Conservation (phyloP, 2,329 filamentous ascomycete species). For the Cercospora nicotianae region DNA sequence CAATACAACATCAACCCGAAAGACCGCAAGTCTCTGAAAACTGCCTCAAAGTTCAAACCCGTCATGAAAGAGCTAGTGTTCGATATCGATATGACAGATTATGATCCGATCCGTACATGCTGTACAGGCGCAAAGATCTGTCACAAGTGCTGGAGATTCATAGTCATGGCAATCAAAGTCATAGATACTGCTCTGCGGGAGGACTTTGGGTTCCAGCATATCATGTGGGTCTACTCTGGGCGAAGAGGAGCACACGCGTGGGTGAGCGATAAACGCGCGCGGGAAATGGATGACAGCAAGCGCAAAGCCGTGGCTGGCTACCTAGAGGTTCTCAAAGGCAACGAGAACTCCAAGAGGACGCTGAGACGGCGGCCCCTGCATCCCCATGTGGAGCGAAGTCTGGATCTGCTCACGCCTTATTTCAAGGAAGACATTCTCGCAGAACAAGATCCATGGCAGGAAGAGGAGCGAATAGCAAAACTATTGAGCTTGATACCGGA, state of each 20-base stretch:
- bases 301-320: conserved; percentile 84
- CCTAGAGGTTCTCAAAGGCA: conserved; percentile 84
- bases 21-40: conserved; percentile 84
- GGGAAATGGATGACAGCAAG: conserved; percentile 81
- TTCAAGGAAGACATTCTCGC: conserved; percentile 81
- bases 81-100: conserved; percentile 99
- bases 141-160: conserved; percentile 91
- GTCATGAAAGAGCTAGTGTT: conserved; percentile 94
- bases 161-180: conserved; percentile 96
- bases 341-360: conserved; percentile 79
- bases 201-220: conserved; percentile 95
- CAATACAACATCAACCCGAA: conserved; percentile 92
- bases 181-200: conserved; percentile 83
- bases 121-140: conserved; percentile 94
- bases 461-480: conserved; percentile 68
- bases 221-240: conserved; percentile 98
- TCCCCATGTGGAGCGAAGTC: conserved; percentile 81
- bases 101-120: conserved; percentile 94
- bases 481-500: conserved; percentile 86
- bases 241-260: conserved; percentile 95
- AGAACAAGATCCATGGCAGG: conserved; percentile 82
- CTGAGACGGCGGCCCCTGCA: conserved; percentile 82
- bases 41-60: conserved; percentile 78
- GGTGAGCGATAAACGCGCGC: conserved; percentile 89
- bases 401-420: conserved; percentile 78